Evolutionary conservation across 495 filamentous ascomycete genomes (phyloP).

Genomic region (Lophium mytilinum): DNA sequence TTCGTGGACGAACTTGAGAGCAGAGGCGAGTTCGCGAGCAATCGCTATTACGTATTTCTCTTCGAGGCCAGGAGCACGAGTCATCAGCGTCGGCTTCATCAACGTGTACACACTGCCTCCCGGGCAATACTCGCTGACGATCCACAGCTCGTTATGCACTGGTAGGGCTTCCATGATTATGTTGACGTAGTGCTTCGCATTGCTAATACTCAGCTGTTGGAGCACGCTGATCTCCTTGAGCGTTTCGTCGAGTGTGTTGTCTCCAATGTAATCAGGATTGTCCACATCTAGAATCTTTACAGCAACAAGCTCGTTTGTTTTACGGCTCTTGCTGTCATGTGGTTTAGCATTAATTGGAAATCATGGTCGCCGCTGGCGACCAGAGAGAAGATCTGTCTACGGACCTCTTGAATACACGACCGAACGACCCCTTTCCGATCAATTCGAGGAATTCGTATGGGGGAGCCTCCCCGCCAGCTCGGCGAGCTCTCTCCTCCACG

Average conservation of each 20-base stretch:
- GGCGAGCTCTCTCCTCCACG: constrained; percentile 29
- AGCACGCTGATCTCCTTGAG: constrained; percentile 84
- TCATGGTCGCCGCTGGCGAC: neutral
- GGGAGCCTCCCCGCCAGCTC: constrained; percentile 30
- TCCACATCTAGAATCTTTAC: constrained; percentile 97
- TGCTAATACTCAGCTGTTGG: constrained; percentile 71
- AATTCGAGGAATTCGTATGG: constrained; percentile 79
- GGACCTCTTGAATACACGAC: constrained; percentile 83
- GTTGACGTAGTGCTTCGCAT: constrained; percentile 79
- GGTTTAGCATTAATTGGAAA: neutral
- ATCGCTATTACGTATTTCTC: constrained; percentile 90
- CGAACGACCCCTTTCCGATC: constrained; percentile 93
- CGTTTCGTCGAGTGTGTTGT: constrained; percentile 74
- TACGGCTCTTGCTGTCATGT: constrained; percentile 39
- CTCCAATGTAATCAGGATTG: constrained; percentile 66
- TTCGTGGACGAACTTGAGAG: constrained; percentile 78
- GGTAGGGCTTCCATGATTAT: constrained; percentile 79
- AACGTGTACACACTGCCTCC: constrained; percentile 92
- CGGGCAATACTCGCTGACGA: constrained; percentile 91
- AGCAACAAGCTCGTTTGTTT: constrained; percentile 63
- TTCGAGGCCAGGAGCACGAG: constrained; percentile 44
- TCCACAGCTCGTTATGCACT: constrained; percentile 83
- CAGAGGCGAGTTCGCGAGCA: constrained; percentile 76
- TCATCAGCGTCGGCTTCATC: constrained; percentile 39
- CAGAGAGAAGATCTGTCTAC: constrained; percentile 5